These are phyloP conservation scores for Magnusiomyces ingens DNA, from an alignment of 1,139 yeast genomes.

Conservation along the genomic window DNA sequence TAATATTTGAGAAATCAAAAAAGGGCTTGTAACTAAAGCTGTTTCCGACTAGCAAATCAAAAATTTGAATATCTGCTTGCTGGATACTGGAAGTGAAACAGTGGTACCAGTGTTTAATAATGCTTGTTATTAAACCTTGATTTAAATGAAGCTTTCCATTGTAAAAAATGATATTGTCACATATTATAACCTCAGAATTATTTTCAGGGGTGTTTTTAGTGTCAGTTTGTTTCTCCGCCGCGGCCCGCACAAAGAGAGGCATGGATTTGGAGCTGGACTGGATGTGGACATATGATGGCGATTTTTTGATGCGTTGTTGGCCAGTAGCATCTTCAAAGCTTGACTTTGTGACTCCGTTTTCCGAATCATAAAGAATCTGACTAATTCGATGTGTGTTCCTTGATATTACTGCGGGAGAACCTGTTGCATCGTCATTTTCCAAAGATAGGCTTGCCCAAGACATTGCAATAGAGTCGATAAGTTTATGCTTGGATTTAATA, in stretches of 20 bases:
- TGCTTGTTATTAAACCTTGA: constrained; percentile 1
- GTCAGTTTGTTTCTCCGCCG: not conserved
- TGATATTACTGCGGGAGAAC: too few species aligned
- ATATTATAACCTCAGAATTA: not conserved
- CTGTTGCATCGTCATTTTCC: too few species aligned
- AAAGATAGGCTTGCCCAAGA: not conserved
- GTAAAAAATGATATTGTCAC: constrained; percentile 1
- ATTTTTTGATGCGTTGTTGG: too few species aligned
- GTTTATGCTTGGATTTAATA: constrained; percentile 3
- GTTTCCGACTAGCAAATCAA: not conserved
- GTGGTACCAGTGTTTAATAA: constrained; percentile 5
- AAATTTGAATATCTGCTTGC: constrained; percentile 1
- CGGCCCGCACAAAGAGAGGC: not conserved
- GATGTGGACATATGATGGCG: not conserved
- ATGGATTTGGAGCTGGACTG: not conserved
- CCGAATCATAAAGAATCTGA: too few species aligned
- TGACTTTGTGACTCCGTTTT: too few species aligned
- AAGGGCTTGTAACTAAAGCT: constrained; percentile 3
- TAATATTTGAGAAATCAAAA: constrained; percentile 1
- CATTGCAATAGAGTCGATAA: constrained; percentile 5
- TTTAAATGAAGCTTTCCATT: not conserved
- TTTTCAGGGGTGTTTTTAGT: not conserved
- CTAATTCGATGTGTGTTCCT: too few species aligned
- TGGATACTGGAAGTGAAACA: constrained; percentile 2
- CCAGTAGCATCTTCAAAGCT: too few species aligned